Evolutionary conservation across 805 yeast species (phyloP).

Genomic region (Candida insectorum): DNA sequence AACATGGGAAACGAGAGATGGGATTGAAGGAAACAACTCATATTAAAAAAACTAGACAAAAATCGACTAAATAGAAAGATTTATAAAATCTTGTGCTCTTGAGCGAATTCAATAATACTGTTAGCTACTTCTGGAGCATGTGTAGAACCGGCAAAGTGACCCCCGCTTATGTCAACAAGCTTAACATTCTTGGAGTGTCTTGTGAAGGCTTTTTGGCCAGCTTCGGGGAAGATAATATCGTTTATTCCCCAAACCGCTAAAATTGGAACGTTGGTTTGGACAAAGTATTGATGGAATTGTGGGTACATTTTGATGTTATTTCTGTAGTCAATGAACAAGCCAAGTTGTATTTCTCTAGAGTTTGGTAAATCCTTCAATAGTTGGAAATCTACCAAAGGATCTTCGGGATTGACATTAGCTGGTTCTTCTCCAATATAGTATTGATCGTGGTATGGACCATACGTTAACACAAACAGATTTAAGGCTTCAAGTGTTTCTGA

Average conservation of each 20-base stretch:
- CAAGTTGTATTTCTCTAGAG: slow-evolving; percentile 24
- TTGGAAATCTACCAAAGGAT: slow-evolving; percentile 25
- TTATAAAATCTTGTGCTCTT: slow-evolving; percentile 7
- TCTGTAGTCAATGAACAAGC: slow-evolving; percentile 32
- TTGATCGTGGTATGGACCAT: slow-evolving; percentile 19
- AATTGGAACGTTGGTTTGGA: slow-evolving; percentile 27
- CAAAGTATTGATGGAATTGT: slow-evolving; percentile 30
- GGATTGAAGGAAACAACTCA: not conserved
- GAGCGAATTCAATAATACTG: slow-evolving; percentile 18
- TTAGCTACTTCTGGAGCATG: slow-evolving; percentile 26
- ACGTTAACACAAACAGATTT: slow-evolving; percentile 11
- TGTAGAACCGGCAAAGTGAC: slow-evolving; percentile 38
- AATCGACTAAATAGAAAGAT: not conserved
- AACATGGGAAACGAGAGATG: slow-evolving; percentile 4
- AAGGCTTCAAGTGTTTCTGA: slow-evolving; percentile 10
- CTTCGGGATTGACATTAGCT: slow-evolving; percentile 26
- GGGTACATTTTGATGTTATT: slow-evolving; percentile 34
- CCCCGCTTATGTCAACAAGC: slow-evolving; percentile 26
- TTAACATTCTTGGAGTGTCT: slow-evolving; percentile 26
- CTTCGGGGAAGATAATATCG: slow-evolving; percentile 30
- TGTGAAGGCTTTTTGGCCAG: slow-evolving; percentile 37
- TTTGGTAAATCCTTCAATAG: slow-evolving; percentile 22
- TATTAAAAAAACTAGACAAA: not conserved
- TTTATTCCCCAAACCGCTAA: slow-evolving; percentile 41
- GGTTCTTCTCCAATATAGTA: slow-evolving; percentile 28